Evolutionary conservation across 2,329 filamentous ascomycete species (phyloP), one percentile per base, ranked within the genome.

Genomic region (Trichocomaceae sp.): DNA sequence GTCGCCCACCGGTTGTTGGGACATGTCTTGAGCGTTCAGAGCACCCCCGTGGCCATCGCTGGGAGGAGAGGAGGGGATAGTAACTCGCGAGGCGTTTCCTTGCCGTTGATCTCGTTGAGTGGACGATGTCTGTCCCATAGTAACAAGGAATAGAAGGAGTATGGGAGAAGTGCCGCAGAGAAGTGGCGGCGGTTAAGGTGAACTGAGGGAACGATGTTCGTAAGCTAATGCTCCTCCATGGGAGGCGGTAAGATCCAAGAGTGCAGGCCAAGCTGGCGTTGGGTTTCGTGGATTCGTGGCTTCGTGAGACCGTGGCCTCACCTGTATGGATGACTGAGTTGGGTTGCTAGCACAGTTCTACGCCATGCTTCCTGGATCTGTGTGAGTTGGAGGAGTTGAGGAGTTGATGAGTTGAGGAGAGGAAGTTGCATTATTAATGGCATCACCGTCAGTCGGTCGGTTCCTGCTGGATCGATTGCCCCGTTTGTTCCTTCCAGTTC

Each of bases 111-210:
- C 62, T 65, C 69, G 64, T 63, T 72, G 70, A 31, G 70, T 70
- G 46, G 72, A 75, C 46, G 70, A 71, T 60, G 67, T 67, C 63
- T 74, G 72, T 66, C 72, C 72, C 72, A 75, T 75, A 71, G 66
- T 69, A 70, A 60, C 63, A 52, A 56, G 23, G n/a, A 31, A 19
- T 63, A 33, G 65, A n/a, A 37, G 45, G 64, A 39, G 67, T 45
- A 45, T 52, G 44, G 35, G 52, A 45, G 23, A 15, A 48, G 35
- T 42, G 41, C 50, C 31, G 50, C 50, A 56, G 45, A 56, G 29
- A 47, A 3, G 47, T 52, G 54, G 54, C 50, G 49, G 29, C 47
- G 42, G 35, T 33, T 47, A 31, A 45, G n/a, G 17, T 52, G 50
- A 46, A 46, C 15, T 46, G 50, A 52, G 41, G 50, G 51, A 47